Evolutionary conservation across 371 early-diverging fungal genomes (phyloP).

Genomic region (Rhizopus sp.): DNA sequence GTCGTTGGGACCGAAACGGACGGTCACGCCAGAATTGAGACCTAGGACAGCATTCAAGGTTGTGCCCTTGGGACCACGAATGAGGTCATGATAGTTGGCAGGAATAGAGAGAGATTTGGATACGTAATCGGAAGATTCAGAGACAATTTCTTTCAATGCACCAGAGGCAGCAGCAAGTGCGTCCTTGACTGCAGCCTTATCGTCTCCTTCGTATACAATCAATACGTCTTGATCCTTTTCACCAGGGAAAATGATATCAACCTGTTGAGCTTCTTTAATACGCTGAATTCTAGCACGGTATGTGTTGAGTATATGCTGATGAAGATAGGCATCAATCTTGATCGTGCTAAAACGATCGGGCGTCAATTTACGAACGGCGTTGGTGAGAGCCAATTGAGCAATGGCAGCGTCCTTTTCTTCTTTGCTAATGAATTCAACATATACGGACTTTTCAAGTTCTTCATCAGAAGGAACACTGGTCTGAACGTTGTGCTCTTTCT

Average conservation of each 20-base stretch:
- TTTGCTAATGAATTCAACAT: conserved; percentile 70
- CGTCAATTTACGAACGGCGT: conserved; percentile 35
- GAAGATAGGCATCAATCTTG: conserved; percentile 78
- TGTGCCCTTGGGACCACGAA: conserved; percentile 77
- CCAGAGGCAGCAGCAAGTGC: conserved; percentile 65
- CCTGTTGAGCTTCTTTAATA: conserved; percentile 61
- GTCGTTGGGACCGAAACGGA: conserved; percentile 69
- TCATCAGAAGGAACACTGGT: conserved; percentile 49
- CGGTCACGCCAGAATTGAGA: conserved; percentile 60
- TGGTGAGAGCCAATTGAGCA: conserved; percentile 51
- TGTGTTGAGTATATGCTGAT: conserved; percentile 77
- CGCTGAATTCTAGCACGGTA: conserved; percentile 79
- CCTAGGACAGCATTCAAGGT: conserved; percentile 68
- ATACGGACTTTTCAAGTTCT: conserved; percentile 31
- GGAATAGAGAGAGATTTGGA: conserved; percentile 67
- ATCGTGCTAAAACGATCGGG: conserved; percentile 70
- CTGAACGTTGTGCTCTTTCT: conserved; percentile 62
- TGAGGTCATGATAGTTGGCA: conserved; percentile 71
- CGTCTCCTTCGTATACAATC: conserved; percentile 71
- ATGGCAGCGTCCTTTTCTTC: conserved; percentile 52
- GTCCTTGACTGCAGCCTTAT: conserved; percentile 55
- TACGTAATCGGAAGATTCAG: conserved; percentile 70
- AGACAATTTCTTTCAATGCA: conserved; percentile 66
- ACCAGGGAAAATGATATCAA: conserved; percentile 76
- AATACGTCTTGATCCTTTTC: conserved; percentile 68